Evolutionary conservation across 2,329 filamentous ascomycete species (phyloP), one percentile per base, ranked within the genome.

Genomic region (Fusarium metavorans): DNA sequence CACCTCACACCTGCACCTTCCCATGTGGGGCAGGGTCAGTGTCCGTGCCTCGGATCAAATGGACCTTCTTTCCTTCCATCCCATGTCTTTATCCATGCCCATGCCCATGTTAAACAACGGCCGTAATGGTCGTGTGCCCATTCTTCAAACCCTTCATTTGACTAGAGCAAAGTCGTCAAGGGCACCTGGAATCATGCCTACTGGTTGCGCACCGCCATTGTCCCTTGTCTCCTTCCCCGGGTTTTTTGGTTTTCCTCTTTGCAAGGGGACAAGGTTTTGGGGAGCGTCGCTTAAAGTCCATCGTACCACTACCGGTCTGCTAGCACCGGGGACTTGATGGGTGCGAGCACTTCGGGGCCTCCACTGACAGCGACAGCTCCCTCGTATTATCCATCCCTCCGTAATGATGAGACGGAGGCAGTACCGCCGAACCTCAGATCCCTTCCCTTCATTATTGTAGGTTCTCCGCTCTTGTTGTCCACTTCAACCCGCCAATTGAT

Each of bases 21-120:
- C 48, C 62, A 62, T 56, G 73, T 75, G 73, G 73, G 73, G 70
- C 43, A 27, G 43, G 23, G 23, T 18, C 62, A 23, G 30, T 63
- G 59, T 48, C 62, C 59, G 45, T 64, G 60, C 37, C 62, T 64
- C 63, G 70, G 61, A 66, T 72, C 64, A 74, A 68, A 65, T 68
- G 27, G 18, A 52, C 64, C 60, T 72, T 63, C 70, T 68, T 43
- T 52, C 70, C 70, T 43, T 73, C 66, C 63, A 23, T 25, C 25
- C 57, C 32, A 37, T 35, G 23, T 23, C 23, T 16, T 20, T 14
- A 23, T 23, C 43, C 43, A 48, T 48, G 43, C 23, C 25, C 45
- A 52, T 52, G 16, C 48, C 27, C 48, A 32, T 52, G 27, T 52
- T 52, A 13, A 6, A 52, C 18, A 52, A 52, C 27, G 16, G 18